Evolutionary conservation across 2,329 filamentous ascomycete genomes (phyloP).

Genomic region (Penicillium sp.): DNA sequence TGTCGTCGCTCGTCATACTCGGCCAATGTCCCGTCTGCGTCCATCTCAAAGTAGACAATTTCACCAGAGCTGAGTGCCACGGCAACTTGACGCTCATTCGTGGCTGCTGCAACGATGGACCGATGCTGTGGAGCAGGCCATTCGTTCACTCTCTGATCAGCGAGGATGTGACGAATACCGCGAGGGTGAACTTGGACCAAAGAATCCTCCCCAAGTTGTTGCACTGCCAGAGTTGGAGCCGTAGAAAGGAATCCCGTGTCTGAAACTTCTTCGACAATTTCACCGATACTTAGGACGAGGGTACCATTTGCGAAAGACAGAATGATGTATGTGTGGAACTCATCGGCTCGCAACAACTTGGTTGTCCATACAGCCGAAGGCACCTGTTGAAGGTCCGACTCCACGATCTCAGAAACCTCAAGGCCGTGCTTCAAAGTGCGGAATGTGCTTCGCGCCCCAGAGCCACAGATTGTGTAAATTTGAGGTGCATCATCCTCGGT

Average conservation of each 20-base stretch:
- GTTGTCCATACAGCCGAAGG: conserved; percentile 94
- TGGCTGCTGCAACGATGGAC: conserved; percentile 90
- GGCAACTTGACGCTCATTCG: conserved; percentile 89
- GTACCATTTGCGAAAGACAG: conserved; percentile 88
- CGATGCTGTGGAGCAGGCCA: conserved; percentile 93
- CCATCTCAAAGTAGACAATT: conserved; percentile 98
- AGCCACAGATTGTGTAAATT: conserved; percentile 89
- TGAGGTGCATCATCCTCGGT: conserved; percentile 92
- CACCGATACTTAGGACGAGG: conserved; percentile 88
- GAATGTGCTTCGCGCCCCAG: conserved; percentile 84
- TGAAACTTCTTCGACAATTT: conserved; percentile 92
- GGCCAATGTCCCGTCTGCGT: conserved; percentile 81
- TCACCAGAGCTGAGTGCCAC: conserved; percentile 93
- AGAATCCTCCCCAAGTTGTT: conserved; percentile 89
- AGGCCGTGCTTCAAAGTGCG: conserved; percentile 88
- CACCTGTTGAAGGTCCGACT: conserved; percentile 83
- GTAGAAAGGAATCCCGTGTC: conserved; percentile 89
- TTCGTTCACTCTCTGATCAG: conserved; percentile 74
- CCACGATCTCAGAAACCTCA: conserved; percentile 92
- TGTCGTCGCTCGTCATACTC: conserved; percentile 95
- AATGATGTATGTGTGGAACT: conserved; percentile 93
- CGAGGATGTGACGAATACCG: conserved; percentile 86
- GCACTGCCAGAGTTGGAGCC: conserved; percentile 85
- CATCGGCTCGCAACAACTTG: conserved; percentile 75
- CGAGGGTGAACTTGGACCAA: conserved; percentile 95